phyloP scores from a whole-genome alignment of 306 rosid species.

The Geum urbanum region DNA sequence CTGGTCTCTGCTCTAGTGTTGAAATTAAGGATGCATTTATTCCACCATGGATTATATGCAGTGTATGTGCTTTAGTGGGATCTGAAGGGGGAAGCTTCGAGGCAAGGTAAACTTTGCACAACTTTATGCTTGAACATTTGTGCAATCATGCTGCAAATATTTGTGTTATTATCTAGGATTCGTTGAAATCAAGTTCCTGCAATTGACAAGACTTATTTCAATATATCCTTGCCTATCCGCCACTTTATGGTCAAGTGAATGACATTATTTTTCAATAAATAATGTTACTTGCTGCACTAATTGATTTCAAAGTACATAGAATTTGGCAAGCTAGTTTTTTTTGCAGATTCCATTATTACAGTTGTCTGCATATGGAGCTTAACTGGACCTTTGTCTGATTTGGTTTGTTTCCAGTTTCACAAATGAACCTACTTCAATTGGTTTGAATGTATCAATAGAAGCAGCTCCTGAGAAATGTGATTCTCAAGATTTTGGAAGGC shows the following conservation, averaged over 20 bases:
- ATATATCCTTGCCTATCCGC: too few species aligned
- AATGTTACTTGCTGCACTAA: not conserved
- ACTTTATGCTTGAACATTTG: not conserved
- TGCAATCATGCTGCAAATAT: not conserved
- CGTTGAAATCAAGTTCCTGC: too few species aligned
- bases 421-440: conserved; percentile 52
- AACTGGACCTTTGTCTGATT: conserved; percentile 6
- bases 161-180: too few species aligned
- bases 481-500: conserved; percentile 44
- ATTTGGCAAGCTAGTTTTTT: not conserved
- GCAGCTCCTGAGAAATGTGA: conserved; percentile 46
- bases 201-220: too few species aligned
- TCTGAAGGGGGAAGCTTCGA: conserved; percentile 77
- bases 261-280: too few species aligned
- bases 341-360: not conserved
- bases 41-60: conserved; percentile 81
- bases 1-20: conserved; percentile 52
- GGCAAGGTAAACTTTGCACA: conserved; percentile 55
- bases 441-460: conserved; percentile 73
- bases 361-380: not conserved
- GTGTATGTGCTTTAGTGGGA: conserved; percentile 52
- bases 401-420: conserved; percentile 50
- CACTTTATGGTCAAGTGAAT: too few species aligned
- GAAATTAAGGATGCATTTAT: conserved; percentile 74
- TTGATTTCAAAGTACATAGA: not conserved